phyloP scores from a whole-genome alignment of 176 grass and related monocot genomes.

The Zizania latifolia region DNA sequence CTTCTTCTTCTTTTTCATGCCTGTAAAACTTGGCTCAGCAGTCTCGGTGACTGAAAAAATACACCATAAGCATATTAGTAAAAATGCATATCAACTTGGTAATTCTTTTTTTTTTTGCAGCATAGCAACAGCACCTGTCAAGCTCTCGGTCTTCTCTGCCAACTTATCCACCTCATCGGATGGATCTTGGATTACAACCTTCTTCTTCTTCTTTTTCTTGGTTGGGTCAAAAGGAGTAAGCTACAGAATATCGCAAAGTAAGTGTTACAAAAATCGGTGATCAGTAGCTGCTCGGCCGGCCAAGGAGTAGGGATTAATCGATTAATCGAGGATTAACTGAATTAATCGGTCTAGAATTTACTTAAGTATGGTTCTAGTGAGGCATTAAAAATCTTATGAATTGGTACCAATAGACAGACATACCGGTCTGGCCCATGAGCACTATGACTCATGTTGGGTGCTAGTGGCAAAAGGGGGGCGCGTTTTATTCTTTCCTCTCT shows the following conservation, averaged over 20 bases:
- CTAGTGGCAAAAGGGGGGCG: too few relatives aligned
- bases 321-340: too few relatives aligned
- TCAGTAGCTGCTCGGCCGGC: too few relatives aligned
- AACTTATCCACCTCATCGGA: conserved; percentile 72
- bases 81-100: neutral
- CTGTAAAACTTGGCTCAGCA: conserved; percentile 55
- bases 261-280: too few relatives aligned
- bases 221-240: conserved; percentile 81
- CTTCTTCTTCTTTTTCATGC: conserved; percentile 99
- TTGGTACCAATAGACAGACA: too few relatives aligned
- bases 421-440: too few relatives aligned
- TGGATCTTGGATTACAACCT: conserved; percentile 78
- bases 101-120: neutral
- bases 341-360: too few relatives aligned
- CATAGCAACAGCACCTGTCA: conserved; percentile 24
- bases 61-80: neutral
- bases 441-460: too few relatives aligned
- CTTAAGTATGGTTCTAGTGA: too few relatives aligned
- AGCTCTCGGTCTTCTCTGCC: conserved; percentile 61
- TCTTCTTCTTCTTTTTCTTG: conserved; percentile 99
- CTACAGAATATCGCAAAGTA: conserved; percentile 40
- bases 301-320: too few relatives aligned
- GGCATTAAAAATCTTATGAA: too few relatives aligned
- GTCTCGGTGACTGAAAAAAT: conserved; percentile 45
- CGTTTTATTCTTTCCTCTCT: too few relatives aligned